These are phyloP conservation scores for Penicillium sp. DNA, from an alignment of 2,329 filamentous ascomycete species.

Conservation along the genomic window DNA sequence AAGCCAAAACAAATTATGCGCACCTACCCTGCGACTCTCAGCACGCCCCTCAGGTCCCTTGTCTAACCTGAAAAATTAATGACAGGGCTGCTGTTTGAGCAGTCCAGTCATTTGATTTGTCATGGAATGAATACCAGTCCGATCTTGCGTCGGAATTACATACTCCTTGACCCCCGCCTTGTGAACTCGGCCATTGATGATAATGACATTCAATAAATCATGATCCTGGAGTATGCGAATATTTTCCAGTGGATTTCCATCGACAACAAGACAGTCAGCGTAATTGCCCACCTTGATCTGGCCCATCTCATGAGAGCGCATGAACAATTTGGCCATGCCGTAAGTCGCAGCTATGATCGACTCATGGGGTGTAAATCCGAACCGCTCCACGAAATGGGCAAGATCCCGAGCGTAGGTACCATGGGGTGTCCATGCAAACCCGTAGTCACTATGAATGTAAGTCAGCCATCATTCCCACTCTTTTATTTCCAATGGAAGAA, in stretches of 20 bases:
- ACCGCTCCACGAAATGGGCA: neutral
- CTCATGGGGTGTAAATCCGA: neutral
- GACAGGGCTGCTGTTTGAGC: too few species aligned
- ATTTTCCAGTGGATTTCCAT: neutral
- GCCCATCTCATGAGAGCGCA: neutral
- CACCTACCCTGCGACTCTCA: too few species aligned
- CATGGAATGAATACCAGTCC: neutral
- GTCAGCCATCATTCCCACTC: neutral
- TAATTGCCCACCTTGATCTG: neutral
- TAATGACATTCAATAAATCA: neutral
- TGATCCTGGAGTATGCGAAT: neutral
- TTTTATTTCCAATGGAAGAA: neutral
- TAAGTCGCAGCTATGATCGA: neutral
- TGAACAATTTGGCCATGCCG: neutral
- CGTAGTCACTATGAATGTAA: neutral
- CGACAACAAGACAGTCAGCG: neutral
- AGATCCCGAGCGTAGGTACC: neutral
- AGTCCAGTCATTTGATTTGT: neutral
- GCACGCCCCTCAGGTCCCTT: too few species aligned
- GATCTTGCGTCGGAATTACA: neutral
- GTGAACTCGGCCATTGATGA: neutral
- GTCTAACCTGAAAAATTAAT: too few species aligned
- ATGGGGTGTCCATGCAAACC: neutral
- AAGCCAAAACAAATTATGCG: too few species aligned
- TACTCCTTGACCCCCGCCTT: neutral